Evolutionary conservation across 2,329 filamentous ascomycete species (phyloP), one percentile per base, ranked within the genome.

Genomic region (Botrytis galanthina): DNA sequence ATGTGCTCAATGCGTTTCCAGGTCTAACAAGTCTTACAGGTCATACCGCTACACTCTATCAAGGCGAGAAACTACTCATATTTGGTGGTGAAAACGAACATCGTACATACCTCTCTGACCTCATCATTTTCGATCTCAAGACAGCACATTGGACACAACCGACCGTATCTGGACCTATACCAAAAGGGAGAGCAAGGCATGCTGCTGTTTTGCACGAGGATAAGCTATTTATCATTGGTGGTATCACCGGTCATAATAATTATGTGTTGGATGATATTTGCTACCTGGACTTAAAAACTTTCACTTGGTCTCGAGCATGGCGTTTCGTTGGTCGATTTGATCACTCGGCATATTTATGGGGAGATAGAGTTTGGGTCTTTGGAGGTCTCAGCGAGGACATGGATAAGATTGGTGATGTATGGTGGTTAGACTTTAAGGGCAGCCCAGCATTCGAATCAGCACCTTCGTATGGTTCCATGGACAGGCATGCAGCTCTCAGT

Each of bases 51-150:
- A 97, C 93, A 48, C 87, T 99, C 0, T 98, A 97, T 85, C 90
- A 97, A 83, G 94, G 93, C 75, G 92, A 95, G 82, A 98, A 98
- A 83, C 86, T 99, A n/a, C 87, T 99, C 3, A 94, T 99, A 2
- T 99, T 98, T 81, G 96, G 96, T 73, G 96, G 96, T 77, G 96
- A 99, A 84, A 99, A 99, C 83, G 96, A 99, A 82, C 96, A 98
- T 81, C 90, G 95, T 77, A 95, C 95, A 73, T 97, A 98, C 81
- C 90, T 99, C 20, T 97, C 95, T 66, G 96, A 99, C 81, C 89
- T 99, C 35, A 97, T 98, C 76, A 91, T 99, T 69, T 97, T 99
- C 81, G 95, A 99, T 81, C 89, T 99, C 73, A 93, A 95, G 81
- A 96, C 94, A 0, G 94, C 95, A 51, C 92, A 97, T 80, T 99